Conservation (phyloP, 495 filamentous ascomycete species). For the Lasiosphaeria miniovina region DNA sequence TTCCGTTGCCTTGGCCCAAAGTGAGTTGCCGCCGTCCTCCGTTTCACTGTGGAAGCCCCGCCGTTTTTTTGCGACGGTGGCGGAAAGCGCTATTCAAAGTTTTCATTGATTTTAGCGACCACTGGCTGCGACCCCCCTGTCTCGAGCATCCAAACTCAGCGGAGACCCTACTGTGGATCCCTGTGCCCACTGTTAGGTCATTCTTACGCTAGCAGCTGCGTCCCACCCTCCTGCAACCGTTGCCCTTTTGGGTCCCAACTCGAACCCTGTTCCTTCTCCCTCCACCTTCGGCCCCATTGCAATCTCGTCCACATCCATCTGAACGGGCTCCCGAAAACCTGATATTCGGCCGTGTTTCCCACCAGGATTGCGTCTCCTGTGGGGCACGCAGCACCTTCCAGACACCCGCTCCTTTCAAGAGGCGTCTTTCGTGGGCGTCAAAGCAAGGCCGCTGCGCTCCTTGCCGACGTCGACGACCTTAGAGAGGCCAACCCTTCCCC, state of each 20-base stretch:
- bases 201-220: no score
- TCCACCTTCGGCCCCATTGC: conserved; percentile 15
- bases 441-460: not conserved
- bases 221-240: not conserved
- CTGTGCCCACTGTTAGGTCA: no score
- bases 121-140: no score
- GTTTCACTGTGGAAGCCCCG: no score
- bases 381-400: not conserved
- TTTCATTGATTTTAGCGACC: no score
- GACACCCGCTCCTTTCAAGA: not conserved
- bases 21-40: no score
- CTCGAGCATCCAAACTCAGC: no score
- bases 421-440: not conserved
- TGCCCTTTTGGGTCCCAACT: not conserved
- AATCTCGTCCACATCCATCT: conserved; percentile 19
- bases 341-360: conserved; percentile 30
- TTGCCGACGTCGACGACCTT: not conserved
- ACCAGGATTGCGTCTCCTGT: conserved; percentile 3
- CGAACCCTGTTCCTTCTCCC: conserved; percentile 13
- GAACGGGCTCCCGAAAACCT: conserved; percentile 29
- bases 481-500: not conserved
- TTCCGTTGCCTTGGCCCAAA: no score
- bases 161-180: no score
- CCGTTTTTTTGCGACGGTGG: no score
- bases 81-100: no score